Evolutionary conservation across 495 filamentous ascomycete species (phyloP).

Genomic region (Pyrenula aspistea): DNA sequence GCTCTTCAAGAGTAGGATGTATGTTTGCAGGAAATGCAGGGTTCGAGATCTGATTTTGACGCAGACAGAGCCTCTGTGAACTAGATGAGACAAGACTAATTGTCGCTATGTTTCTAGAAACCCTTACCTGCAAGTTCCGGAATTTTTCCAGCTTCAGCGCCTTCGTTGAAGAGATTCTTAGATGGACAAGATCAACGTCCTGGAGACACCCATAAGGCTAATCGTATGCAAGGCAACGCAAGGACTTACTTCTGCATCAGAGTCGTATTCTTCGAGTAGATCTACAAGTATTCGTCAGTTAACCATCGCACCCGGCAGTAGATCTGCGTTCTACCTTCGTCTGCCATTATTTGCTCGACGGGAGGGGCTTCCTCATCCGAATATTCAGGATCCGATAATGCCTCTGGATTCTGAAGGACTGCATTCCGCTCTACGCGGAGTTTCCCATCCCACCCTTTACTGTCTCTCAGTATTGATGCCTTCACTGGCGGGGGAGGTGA

Average conservation of each 20-base stretch:
- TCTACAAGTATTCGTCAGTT: constrained; percentile 26
- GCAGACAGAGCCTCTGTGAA: constrained; percentile 70
- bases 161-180: constrained; percentile 67
- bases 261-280: constrained; percentile 52
- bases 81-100: neutral
- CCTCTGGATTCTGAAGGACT: constrained; percentile 59
- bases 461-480: constrained; percentile 35
- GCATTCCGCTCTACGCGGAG: constrained; percentile 45
- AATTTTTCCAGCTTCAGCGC: constrained; percentile 75
- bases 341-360: constrained; percentile 64
- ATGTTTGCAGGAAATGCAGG: constrained; percentile 59
- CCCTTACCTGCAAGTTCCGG: constrained; percentile 48
- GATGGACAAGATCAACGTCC: constrained; percentile 86
- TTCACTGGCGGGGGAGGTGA: constrained; percentile 6
- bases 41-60: constrained; percentile 78
- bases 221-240: neutral
- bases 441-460: constrained; percentile 91
- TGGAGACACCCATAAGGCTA: constrained; percentile 17
- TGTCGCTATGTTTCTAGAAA: neutral
- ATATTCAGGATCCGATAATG: constrained; percentile 70
- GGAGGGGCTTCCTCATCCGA: constrained; percentile 71
- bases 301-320: neutral
- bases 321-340: constrained; percentile 50
- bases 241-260: constrained; percentile 39
- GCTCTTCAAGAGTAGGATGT: constrained; percentile 55